Percentiles rank a stretch among this genome's conserved stretches.
phyloP scores from a whole-genome alignment of 345 rosid species.

The Pistacia vera region DNA sequence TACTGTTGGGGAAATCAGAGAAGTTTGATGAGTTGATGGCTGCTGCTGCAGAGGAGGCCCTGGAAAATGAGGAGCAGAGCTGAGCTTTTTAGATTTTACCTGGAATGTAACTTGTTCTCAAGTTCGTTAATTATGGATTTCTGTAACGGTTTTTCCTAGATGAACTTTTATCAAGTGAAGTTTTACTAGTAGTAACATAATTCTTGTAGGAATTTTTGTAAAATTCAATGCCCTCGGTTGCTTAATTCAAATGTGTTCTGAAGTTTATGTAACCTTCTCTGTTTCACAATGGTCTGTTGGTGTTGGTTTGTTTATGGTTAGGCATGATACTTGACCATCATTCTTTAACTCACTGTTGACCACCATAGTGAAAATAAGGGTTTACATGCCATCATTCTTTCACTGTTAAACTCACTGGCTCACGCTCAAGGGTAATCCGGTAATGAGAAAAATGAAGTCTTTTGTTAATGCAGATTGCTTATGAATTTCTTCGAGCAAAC shows the following conservation, averaged over 20 bases:
- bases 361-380: too few species aligned
- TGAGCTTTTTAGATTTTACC: conserved; percentile 24
- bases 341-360: too few species aligned
- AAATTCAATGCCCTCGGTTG: conserved; percentile 7
- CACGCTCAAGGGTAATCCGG: too few species aligned
- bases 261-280: background rate
- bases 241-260: conserved; percentile 29
- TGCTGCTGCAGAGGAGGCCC: conserved; percentile 59
- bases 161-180: conserved; percentile 12
- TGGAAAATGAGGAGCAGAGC: conserved; percentile 51
- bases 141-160: conserved; percentile 11
- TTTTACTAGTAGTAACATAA: conserved; percentile 10
- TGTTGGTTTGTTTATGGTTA: background rate
- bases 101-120: conserved; percentile 6
- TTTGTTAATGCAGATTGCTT: too few species aligned
- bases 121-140: conserved; percentile 12
- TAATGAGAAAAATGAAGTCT: too few species aligned
- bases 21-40: conserved; percentile 81
- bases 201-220: conserved; percentile 31
- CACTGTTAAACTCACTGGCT: too few species aligned
- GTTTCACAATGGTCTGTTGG: background rate
- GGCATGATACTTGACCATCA: too few species aligned
- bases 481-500: too few species aligned
- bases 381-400: too few species aligned
- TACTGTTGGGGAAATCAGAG: conserved; percentile 58